phyloP scores from a whole-genome alignment of 2,329 filamentous ascomycete genomes.

The Thelonectria discophora region DNA sequence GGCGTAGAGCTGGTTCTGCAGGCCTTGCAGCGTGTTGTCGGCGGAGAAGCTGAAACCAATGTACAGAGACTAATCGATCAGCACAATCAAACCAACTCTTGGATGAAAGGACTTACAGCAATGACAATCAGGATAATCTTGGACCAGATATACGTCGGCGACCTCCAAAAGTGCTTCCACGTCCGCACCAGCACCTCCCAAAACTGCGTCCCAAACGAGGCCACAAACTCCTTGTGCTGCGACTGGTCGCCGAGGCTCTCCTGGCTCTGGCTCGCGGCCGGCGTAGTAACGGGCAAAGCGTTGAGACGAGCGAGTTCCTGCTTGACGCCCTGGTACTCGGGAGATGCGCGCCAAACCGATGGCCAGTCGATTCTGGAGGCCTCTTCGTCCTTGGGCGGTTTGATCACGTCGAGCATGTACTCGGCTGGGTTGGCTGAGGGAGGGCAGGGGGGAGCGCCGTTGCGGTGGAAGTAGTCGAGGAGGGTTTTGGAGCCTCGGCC shows the following conservation, averaged over 20 bases:
- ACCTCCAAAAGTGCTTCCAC: slow-evolving; percentile 46
- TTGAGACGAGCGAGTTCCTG: slow-evolving; percentile 35
- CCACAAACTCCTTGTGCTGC: slow-evolving; percentile 45
- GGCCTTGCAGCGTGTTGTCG: slow-evolving; percentile 62
- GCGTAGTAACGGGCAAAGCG: slow-evolving; percentile 5
- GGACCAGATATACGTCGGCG: slow-evolving; percentile 69
- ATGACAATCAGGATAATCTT: slow-evolving; percentile 48
- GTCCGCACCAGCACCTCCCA: slow-evolving; percentile 49
- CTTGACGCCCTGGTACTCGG: slow-evolving; percentile 48
- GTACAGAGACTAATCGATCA: slow-evolving; percentile 56
- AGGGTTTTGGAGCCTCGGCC: slow-evolving; percentile 57
- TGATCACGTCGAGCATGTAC: slow-evolving; percentile 65
- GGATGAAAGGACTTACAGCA: slow-evolving; percentile 25
- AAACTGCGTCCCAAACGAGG: slow-evolving; percentile 46
- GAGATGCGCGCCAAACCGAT: slow-evolving; percentile 46
- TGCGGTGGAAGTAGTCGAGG: slow-evolving; percentile 66
- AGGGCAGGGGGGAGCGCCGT: slow-evolving; percentile 65
- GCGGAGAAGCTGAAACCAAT: slow-evolving; percentile 74
- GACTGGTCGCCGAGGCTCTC: slow-evolving; percentile 19
- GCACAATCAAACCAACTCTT: rapidly evolving
- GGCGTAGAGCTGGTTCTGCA: slow-evolving; percentile 74
- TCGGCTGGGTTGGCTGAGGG: slow-evolving; percentile 70
- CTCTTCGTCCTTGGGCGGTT: slow-evolving; percentile 33
- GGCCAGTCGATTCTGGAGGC: slow-evolving; percentile 57
- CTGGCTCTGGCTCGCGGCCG: background rate